Evolutionary conservation across 2,329 filamentous ascomycete genomes (phyloP), one percentile per base, ranked within the genome.

Genomic region (Fusarium sp.): DNA sequence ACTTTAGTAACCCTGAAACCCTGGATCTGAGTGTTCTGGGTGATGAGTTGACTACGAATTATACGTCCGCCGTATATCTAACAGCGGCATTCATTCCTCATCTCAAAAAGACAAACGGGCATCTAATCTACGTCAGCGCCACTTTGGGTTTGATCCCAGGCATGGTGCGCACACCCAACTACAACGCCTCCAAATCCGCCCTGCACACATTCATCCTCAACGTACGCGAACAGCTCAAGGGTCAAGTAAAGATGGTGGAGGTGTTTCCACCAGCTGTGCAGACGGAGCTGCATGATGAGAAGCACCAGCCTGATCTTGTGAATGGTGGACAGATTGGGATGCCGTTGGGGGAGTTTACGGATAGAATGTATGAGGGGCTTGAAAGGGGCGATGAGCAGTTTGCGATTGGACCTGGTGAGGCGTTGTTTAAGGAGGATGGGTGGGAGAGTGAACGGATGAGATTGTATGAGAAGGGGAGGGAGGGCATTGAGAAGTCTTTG

Each of bases 321-420:
- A 67, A 75, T 4, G 76, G 75, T 0, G 70, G 74, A 6, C 57
- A 74, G 22, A 77, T 82, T 47, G 81, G 81, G 0, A 81, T 82
- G 68, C 76, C 79, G 2, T 68, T 83, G 37, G 76, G 25, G 2
- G 75, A 81, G 27, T 88, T 84, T 68, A 79, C 77, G 3, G 79
- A 86, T 1, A 81, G 83, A 13, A 74, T 75, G 71, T 69, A 65
- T 13, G 62, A 70, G 14, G 73, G 75, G 3, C 54, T 77, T 37
- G 52, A 52, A 3, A 61, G 41, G 45, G 74, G 73, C 0, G 56
- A 72, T 29, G 74, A 75, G 12, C 75, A 75, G 41, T 75, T 76
- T 63, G 73, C 71, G 8, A 49, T 76, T 22, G 73, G 71, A 0
- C 72, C 61, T 0, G 70, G 71, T 2, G 74, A 77, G 45, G 42